These are phyloP conservation scores for Mentha longifolia DNA, from an alignment of 257 asterid genomes.

Conservation along the genomic window DNA sequence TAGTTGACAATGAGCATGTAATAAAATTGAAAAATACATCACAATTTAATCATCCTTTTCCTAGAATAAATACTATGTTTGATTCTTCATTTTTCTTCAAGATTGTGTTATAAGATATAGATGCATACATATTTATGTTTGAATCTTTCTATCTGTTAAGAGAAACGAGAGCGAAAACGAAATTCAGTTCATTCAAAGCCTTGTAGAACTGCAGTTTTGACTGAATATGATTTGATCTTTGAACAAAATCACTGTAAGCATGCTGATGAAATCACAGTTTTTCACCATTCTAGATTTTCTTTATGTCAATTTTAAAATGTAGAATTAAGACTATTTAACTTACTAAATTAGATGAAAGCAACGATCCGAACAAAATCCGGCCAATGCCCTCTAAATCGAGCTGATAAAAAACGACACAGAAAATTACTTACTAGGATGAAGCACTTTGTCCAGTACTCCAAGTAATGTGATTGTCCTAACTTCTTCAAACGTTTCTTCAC, in stretches of 20 bases:
- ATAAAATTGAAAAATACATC: neutral
- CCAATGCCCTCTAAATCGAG: neutral
- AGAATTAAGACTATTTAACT: neutral
- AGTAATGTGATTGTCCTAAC: conserved; percentile 58
- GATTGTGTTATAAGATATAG: neutral
- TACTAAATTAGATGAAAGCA: neutral
- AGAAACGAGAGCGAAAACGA: too few relatives aligned
- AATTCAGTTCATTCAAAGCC: too few relatives aligned
- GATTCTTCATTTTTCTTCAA: neutral
- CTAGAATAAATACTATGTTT: neutral
- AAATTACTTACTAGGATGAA: conserved; percentile 62
- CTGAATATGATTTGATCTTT: neutral
- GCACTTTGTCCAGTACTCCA: conserved; percentile 61
- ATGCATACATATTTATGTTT: neutral
- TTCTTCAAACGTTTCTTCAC: conserved; percentile 47
- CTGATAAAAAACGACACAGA: conserved; percentile 1
- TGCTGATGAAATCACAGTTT: neutral
- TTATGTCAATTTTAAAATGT: neutral
- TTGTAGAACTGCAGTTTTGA: too few relatives aligned
- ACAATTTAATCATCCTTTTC: neutral
- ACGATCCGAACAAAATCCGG: neutral
- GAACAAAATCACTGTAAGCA: neutral
- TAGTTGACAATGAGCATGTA: conserved; percentile 4
- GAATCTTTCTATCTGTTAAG: neutral
- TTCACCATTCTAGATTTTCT: too few relatives aligned